A percentile compares a stretch with the other conserved stretches of the same genome.
These are phyloP conservation scores for Phaeosphaeria sp. DNA, from an alignment of 2,329 filamentous ascomycete species.

Conservation along the genomic window DNA sequence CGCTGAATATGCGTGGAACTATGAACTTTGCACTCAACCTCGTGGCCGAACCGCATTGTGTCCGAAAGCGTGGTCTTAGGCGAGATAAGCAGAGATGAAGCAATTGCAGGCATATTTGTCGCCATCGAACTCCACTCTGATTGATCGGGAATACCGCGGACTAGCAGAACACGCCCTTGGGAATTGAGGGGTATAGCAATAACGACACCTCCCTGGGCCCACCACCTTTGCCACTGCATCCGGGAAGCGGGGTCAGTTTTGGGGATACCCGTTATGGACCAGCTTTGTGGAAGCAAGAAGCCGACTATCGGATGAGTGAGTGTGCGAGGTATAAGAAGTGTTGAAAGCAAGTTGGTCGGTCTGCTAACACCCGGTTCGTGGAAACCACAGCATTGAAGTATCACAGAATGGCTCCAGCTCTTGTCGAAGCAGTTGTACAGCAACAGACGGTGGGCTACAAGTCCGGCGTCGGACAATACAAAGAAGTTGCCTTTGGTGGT, in stretches of 20 bases:
- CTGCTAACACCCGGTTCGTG: neutral
- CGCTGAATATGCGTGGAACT: constrained; percentile 4
- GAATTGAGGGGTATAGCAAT: constrained; percentile 8
- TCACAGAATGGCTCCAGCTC: constrained; percentile 51
- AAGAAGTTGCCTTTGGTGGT: constrained; percentile 54
- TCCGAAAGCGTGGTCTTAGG: constrained; percentile 7
- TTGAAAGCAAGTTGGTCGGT: neutral
- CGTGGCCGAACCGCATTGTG: constrained; percentile 1
- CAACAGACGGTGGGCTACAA: constrained; percentile 35
- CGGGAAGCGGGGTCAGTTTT: constrained; percentile 18
- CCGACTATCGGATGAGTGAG: constrained; percentile 4
- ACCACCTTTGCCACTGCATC: constrained; percentile 10
- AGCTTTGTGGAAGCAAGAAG: constrained; percentile 6
- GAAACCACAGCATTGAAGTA: neutral
- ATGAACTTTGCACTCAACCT: constrained; percentile 6
- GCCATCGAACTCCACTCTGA: constrained; percentile 29
- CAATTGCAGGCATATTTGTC: constrained; percentile 39
- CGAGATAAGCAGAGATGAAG: constrained; percentile 29
- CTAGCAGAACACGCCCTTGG: constrained; percentile 10
- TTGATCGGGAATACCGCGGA: constrained; percentile 25
- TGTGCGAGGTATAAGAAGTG: constrained; percentile 20
- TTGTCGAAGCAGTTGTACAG: constrained; percentile 47
- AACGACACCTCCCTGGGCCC: constrained; percentile 1
- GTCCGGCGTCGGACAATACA: constrained; percentile 44
- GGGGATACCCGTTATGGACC: constrained; percentile 7